A percentile compares a stretch with the other conserved stretches of the same genome.
These are phyloP conservation scores for Millerozyma acaciae DNA, from an alignment of 805 yeast genomes.

Conservation along the genomic window DNA sequence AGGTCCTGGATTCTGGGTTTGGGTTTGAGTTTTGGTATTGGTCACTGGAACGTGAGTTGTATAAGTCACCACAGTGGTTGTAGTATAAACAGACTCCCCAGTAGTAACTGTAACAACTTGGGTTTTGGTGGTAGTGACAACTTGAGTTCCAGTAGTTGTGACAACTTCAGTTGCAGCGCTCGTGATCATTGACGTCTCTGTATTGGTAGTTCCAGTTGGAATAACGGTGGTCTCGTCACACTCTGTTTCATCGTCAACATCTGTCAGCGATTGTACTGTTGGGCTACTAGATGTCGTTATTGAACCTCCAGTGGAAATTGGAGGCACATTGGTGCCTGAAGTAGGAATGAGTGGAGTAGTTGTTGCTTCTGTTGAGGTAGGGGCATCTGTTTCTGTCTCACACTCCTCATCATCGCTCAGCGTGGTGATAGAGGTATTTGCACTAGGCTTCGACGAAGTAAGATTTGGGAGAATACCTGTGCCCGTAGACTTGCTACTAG, in stretches of 20 bases:
- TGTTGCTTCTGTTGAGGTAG: constrained; percentile 4
- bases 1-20: neutral
- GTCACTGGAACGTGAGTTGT: no score
- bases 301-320: constrained; percentile 1
- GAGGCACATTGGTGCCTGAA: constrained; percentile 3
- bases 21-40: no score
- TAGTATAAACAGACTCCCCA: constrained; percentile 1
- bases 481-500: no score
- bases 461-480: no score
- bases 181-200: constrained; percentile 1
- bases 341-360: constrained; percentile 5
- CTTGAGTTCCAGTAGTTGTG: constrained; percentile 2
- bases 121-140: constrained; percentile 3
- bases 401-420: no score
- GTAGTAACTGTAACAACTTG: constrained; percentile 1
- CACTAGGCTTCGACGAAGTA: no score
- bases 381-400: constrained; percentile 8
- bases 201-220: constrained; percentile 1
- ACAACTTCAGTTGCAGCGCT: neutral
- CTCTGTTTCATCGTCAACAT: constrained; percentile 2
- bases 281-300: neutral
- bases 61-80: no score
- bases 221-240: constrained; percentile 1
- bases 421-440: no score
- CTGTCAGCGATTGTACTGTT: no score